Evolutionary conservation across 2,329 filamentous ascomycete genomes (phyloP).

Genomic region (Claviceps monticola): DNA sequence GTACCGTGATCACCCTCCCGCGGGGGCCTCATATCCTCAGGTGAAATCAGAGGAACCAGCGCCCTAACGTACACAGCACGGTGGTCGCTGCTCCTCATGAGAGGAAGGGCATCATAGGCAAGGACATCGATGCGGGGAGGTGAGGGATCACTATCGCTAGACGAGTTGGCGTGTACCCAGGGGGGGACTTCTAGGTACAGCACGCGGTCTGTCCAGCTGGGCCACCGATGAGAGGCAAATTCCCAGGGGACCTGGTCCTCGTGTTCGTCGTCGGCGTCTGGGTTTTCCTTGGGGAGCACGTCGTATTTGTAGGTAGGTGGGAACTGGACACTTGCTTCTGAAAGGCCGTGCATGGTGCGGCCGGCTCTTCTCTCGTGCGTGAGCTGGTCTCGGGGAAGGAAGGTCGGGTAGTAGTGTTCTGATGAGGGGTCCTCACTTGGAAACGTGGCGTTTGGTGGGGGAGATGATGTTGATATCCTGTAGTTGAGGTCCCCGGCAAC

Average conservation of each 20-base stretch:
- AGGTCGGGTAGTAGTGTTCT: constrained; percentile 46
- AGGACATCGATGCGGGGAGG: constrained; percentile 31
- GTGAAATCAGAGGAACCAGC: constrained; percentile 45
- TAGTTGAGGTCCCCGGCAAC: constrained; percentile 92
- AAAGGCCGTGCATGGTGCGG: constrained; percentile 63
- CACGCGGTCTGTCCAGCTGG: constrained; percentile 87
- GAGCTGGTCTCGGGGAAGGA: constrained; percentile 69
- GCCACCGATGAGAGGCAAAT: constrained; percentile 75
- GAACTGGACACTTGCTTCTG: constrained; percentile 62
- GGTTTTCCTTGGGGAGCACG: constrained; percentile 14
- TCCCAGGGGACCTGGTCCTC: constrained; percentile 39
- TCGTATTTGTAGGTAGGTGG: constrained; percentile 91
- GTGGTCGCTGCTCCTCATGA: constrained; percentile 78
- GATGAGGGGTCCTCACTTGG: constrained; percentile 44
- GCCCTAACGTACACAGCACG: constrained; percentile 64
- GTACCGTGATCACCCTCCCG: background rate
- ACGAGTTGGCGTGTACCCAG: constrained; percentile 28
- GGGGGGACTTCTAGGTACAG: constrained; percentile 55
- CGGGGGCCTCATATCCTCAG: constrained; percentile 24
- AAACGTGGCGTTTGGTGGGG: constrained; percentile 47
- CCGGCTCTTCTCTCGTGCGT: constrained; percentile 53
- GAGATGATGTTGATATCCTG: constrained; percentile 57
- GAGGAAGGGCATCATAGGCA: constrained; percentile 62
- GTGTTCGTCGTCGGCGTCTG: constrained; percentile 14
- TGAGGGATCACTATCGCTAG: constrained; percentile 8